A percentile compares a stretch with the other conserved stretches of the same genome.
These are phyloP conservation scores for Tubosaeta sp. DNA, from an alignment of 768 basidiomycete species.

Conservation along the genomic window DNA sequence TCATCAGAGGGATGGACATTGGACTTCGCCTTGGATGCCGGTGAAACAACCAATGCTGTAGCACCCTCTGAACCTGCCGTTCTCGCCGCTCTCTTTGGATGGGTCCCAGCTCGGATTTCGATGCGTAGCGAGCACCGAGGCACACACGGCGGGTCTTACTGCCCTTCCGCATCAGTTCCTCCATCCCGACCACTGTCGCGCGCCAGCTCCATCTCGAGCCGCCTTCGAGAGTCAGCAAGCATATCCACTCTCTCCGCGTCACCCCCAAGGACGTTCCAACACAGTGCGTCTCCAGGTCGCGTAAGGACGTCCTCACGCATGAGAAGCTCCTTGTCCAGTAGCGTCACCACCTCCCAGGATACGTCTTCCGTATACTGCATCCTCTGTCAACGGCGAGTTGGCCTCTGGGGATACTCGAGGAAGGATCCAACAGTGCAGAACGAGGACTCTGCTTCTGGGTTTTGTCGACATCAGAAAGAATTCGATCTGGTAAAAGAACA, in stretches of 20 bases:
- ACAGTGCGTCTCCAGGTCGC: conserved; percentile 14
- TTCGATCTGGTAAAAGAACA: conserved; percentile 81
- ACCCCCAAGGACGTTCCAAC: conserved; percentile 15
- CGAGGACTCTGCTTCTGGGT: conserved; percentile 19
- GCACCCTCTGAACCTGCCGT: conserved; percentile 38
- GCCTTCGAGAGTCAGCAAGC: conserved; percentile 13
- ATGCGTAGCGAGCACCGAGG: conserved; percentile 10
- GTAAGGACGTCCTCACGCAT: conserved; percentile 1
- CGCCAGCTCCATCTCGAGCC: conserved; percentile 29
- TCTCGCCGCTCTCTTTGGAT: conserved; percentile 46
- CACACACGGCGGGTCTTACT: conserved; percentile 21
- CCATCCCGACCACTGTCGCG: conserved; percentile 31
- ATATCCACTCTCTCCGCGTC: conserved; percentile 23
- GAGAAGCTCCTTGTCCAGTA: conserved; percentile 5
- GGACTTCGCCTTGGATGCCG: conserved; percentile 13
- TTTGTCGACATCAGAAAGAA: conserved; percentile 35
- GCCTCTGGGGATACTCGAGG: conserved; percentile 69
- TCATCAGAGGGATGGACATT: conserved; percentile 25
- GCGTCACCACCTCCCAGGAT: conserved; percentile 30
- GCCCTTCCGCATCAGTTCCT: conserved; percentile 27
- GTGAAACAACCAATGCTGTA: conserved; percentile 5
- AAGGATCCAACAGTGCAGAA: conserved; percentile 8
- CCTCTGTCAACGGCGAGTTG: conserved; percentile 75
- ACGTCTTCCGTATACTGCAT: conserved; percentile 57
- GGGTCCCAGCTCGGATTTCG: conserved; percentile 36